These are phyloP conservation scores for Lentinula guzmanii DNA, from an alignment of 768 basidiomycete genomes.

Conservation along the genomic window DNA sequence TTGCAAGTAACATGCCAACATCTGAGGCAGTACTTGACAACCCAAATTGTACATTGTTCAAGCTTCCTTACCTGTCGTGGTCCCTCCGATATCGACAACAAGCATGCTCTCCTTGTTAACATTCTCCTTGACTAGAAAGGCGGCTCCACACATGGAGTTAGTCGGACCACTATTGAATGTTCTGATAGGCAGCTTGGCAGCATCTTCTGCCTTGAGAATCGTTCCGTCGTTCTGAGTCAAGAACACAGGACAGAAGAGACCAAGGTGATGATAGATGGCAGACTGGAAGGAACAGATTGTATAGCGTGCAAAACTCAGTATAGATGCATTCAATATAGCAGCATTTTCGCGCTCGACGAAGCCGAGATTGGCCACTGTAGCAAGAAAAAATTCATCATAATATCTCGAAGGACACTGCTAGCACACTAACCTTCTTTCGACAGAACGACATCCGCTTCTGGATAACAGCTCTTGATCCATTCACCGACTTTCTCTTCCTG, in stretches of 20 bases:
- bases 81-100: slow-evolving; percentile 55
- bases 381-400: background rate
- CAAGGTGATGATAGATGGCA: slow-evolving; percentile 32
- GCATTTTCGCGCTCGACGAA: slow-evolving; percentile 58
- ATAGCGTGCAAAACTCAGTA: slow-evolving; percentile 44
- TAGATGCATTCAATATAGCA: slow-evolving; percentile 52
- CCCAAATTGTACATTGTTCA: background rate
- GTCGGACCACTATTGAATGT: slow-evolving; percentile 55
- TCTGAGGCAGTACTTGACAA: slow-evolving; percentile 24
- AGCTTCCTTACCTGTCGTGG: slow-evolving; percentile 21
- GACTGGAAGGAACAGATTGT: slow-evolving; percentile 43
- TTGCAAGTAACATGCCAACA: slow-evolving; percentile 47
- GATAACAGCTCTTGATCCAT: slow-evolving; percentile 30
- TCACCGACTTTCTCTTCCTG: slow-evolving; percentile 43
- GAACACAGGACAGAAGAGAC: slow-evolving; percentile 37
- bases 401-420: background rate
- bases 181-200: slow-evolving; percentile 47
- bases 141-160: slow-evolving; percentile 58
- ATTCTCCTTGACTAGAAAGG: slow-evolving; percentile 40
- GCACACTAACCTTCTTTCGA: slow-evolving; percentile 29
- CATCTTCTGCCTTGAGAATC: slow-evolving; percentile 34
- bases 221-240: slow-evolving; percentile 49
- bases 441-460: slow-evolving; percentile 34
- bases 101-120: slow-evolving; percentile 28
- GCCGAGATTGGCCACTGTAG: slow-evolving; percentile 40